Evolutionary conservation across 2,329 filamentous ascomycete genomes (phyloP).

Genomic region (Sporothrix mexicana): DNA sequence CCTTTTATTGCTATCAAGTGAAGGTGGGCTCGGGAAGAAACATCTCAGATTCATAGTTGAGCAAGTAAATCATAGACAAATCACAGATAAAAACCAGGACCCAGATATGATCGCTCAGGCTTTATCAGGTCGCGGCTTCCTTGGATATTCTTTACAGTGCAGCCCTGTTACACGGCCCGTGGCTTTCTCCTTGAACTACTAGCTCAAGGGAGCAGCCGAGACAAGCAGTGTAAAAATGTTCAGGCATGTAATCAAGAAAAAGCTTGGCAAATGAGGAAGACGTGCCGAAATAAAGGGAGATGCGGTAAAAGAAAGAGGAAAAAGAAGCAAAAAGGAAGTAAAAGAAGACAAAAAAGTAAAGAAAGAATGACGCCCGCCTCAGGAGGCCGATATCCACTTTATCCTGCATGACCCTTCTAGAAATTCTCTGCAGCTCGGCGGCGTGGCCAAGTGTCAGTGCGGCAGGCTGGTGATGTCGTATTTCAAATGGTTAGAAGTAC

Average conservation of each 20-base stretch:
- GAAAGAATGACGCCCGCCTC: not conserved
- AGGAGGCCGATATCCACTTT: not conserved
- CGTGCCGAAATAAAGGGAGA: not conserved
- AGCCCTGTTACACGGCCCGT: not conserved
- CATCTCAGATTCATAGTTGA: too few species aligned
- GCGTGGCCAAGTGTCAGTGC: conserved; percentile 10
- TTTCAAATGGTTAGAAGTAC: not conserved
- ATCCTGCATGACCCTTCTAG: conserved; percentile 24
- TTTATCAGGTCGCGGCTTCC: too few species aligned
- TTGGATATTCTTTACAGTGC: too few species aligned
- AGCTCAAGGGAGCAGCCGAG: conserved; percentile 25
- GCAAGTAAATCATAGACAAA: too few species aligned
- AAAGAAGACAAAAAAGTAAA: not conserved
- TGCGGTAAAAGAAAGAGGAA: not conserved
- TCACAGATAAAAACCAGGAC: too few species aligned
- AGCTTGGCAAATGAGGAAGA: not conserved
- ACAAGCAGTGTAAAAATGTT: not conserved
- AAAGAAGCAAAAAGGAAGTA: too few species aligned
- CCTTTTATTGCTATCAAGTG: not conserved
- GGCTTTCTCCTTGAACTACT: not conserved
- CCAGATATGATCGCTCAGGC: too few species aligned
- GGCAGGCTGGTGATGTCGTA: not conserved
- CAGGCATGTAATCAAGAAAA: not conserved
- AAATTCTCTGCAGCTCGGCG: conserved; percentile 18
- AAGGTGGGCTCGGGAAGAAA: too few species aligned